phyloP scores from a whole-genome alignment of 1,139 yeast genomes.

The Lodderomyces beijingensis region DNA sequence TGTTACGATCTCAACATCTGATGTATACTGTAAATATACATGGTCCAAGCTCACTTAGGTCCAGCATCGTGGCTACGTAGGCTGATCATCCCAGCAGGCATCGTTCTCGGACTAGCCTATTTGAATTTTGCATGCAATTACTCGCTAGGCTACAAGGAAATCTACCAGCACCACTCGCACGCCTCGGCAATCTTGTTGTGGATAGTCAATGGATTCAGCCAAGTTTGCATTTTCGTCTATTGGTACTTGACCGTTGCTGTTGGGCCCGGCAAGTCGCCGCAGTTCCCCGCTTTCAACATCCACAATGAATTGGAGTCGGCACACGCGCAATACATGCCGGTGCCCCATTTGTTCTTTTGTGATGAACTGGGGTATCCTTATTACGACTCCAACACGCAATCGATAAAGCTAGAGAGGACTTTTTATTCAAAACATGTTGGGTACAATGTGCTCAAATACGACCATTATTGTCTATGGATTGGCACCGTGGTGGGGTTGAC shows the following conservation, averaged over 20 bases:
- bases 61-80: neutral
- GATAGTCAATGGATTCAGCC: conserved; percentile 26
- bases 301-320: conserved; percentile 14
- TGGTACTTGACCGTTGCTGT: conserved; percentile 25
- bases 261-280: conserved; percentile 36
- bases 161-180: conserved; percentile 27
- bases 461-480: conserved; percentile 65
- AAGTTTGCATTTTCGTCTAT: conserved; percentile 23
- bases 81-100: conserved; percentile 17
- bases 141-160: conserved; percentile 33
- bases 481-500: conserved; percentile 54
- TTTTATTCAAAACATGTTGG: conserved; percentile 50
- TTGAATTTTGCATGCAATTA: conserved; percentile 30
- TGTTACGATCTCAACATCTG: no score
- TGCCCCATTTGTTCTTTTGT: conserved; percentile 54
- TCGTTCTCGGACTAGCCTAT: conserved; percentile 26
- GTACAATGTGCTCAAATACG: conserved; percentile 53
- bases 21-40: no score
- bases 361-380: conserved; percentile 58
- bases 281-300: conserved; percentile 24
- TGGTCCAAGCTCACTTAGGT: no score
- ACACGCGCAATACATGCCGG: conserved; percentile 12
- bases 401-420: conserved; percentile 50
- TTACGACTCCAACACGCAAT: conserved; percentile 53
- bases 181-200: conserved; percentile 34